Conservation (phyloP, 2,329 filamentous ascomycete species). For the Colletotrichum noveboracense region DNA sequence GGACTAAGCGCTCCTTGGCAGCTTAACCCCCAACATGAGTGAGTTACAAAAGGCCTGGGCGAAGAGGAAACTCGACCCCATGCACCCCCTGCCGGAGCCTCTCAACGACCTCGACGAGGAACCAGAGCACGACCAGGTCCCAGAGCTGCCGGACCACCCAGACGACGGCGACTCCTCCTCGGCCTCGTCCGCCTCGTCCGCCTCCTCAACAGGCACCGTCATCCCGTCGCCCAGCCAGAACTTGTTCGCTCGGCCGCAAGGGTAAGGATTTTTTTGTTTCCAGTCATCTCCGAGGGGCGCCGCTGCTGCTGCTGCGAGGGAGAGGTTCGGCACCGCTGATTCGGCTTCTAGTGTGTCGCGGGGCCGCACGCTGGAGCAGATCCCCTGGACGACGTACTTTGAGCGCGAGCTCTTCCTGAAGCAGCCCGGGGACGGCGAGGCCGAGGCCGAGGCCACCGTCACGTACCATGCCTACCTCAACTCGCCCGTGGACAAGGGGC, state of each 20-base stretch:
- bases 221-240: conserved; percentile 77
- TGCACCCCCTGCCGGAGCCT: conserved; percentile 55
- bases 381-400: conserved; percentile 91
- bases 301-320: background rate
- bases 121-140: conserved; percentile 50
- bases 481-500: conserved; percentile 75
- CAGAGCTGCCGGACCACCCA: conserved; percentile 48
- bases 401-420: conserved; percentile 82
- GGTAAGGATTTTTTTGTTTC: conserved; percentile 50
- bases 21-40: conserved; percentile 64
- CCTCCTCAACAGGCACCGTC: conserved; percentile 91
- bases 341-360: conserved; percentile 31
- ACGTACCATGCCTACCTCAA: conserved; percentile 88
- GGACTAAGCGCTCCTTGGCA: background rate
- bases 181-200: conserved; percentile 69
- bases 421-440: conserved; percentile 26
- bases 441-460: conserved; percentile 42
- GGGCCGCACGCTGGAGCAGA: conserved; percentile 64
- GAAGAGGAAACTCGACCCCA: conserved; percentile 72
- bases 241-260: conserved; percentile 73
- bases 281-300: background rate
- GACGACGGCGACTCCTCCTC: conserved; percentile 74
- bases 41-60: conserved; percentile 81
- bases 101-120: conserved; percentile 61
- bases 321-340: background rate